Percentiles rank a stretch among this genome's conserved stretches.
phyloP scores from a whole-genome alignment of 2,329 filamentous ascomycete genomes.

The Pseudogymnoascus sp. region DNA sequence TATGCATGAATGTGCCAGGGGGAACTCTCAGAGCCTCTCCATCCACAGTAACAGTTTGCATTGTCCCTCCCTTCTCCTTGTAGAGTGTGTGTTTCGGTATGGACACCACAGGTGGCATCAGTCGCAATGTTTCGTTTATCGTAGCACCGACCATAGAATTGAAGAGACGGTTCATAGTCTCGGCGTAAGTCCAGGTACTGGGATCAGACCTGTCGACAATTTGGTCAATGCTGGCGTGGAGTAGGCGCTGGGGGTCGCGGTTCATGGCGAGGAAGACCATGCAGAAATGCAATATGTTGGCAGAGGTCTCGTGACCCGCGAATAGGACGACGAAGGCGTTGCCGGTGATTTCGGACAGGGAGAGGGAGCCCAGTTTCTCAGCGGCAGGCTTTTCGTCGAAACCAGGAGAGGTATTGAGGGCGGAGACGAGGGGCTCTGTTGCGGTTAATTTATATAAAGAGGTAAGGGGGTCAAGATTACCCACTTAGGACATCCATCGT shows the following conservation, averaged over 20 bases:
- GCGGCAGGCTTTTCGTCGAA: conserved; percentile 12
- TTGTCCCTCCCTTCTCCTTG: conserved; percentile 21
- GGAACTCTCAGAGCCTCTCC: conserved; percentile 16
- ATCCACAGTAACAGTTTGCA: conserved; percentile 18
- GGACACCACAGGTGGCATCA: conserved; percentile 44
- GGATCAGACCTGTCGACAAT: conserved; percentile 21
- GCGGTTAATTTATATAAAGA: conserved; percentile 5
- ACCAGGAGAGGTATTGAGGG: conserved; percentile 9
- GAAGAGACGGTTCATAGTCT: conserved; percentile 22
- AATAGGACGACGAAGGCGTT: conserved; percentile 29
- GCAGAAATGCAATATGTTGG: conserved; percentile 26
- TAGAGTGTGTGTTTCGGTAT: conserved; percentile 41
- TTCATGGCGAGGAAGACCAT: conserved; percentile 25
- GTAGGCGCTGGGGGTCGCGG: conserved; percentile 14
- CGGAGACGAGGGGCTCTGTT: conserved; percentile 17
- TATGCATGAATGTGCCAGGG: conserved; percentile 34
- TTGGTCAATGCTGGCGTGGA: conserved; percentile 25
- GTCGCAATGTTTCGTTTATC: conserved; percentile 44
- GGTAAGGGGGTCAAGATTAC: neutral
- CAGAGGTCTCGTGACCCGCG: conserved; percentile 30
- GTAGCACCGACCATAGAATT: conserved; percentile 23
- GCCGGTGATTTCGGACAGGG: conserved; percentile 24
- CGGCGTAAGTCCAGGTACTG: conserved; percentile 18
- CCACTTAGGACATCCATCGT: conserved; percentile 24
- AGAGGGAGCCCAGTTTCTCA: conserved; percentile 17